Percentiles rank a stretch among this genome's conserved stretches.
Conservation (phyloP, 1,139 yeast species). For the Sugiyamaella neomexicana region DNA sequence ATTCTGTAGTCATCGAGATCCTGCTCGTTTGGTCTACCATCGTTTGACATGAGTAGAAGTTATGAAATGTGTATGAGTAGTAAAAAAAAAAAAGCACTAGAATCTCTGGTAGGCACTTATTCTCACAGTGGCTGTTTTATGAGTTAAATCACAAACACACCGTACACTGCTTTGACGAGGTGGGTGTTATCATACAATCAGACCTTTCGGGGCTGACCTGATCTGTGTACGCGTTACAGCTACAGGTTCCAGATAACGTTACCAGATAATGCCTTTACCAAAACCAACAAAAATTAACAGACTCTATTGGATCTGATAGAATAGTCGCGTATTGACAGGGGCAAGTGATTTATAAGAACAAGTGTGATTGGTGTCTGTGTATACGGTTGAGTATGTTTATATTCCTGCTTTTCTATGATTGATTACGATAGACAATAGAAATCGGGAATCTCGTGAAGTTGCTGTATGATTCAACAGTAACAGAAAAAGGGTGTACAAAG, state of each 20-base stretch:
- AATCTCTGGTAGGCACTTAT: background rate
- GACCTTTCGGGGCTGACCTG: too few species aligned
- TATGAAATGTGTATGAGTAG: background rate
- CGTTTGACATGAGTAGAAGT: constrained; percentile 11
- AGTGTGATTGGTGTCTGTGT: background rate
- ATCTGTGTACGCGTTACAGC: too few species aligned
- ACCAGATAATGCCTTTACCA: too few species aligned
- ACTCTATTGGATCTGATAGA: too few species aligned
- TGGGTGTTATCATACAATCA: too few species aligned
- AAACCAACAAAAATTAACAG: too few species aligned
- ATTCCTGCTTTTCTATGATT: background rate
- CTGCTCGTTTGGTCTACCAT: constrained; percentile 10
- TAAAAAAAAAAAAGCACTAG: background rate
- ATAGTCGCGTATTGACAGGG: too few species aligned
- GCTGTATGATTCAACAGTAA: background rate
- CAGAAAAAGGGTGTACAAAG: background rate
- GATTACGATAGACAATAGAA: background rate
- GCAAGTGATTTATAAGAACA: too few species aligned
- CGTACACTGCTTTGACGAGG: too few species aligned
- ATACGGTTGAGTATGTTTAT: background rate
- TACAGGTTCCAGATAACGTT: too few species aligned
- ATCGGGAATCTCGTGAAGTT: background rate
- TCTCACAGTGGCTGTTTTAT: too few species aligned
- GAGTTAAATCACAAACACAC: too few species aligned
- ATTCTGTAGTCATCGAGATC: constrained; percentile 41